Conservation (phyloP, 495 filamentous ascomycete genomes). For the Aspergillus biplanus region DNA sequence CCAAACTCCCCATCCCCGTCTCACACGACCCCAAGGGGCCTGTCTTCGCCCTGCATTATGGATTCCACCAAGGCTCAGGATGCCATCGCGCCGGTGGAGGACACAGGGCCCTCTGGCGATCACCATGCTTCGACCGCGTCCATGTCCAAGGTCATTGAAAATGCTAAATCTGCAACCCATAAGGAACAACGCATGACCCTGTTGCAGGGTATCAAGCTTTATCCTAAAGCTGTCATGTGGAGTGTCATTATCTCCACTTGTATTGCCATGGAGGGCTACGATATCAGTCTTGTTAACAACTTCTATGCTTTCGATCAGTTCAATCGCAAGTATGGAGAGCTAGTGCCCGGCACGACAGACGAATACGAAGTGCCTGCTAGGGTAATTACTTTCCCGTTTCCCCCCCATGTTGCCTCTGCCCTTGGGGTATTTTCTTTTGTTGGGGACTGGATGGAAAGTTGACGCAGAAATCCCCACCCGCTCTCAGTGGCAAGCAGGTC, state of each 20-base stretch:
- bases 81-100: constrained; percentile 36
- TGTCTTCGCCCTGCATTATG: constrained; percentile 31
- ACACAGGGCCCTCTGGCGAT: constrained; percentile 19
- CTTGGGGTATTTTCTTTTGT: not conserved
- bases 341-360: constrained; percentile 36
- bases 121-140: constrained; percentile 31
- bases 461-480: not conserved
- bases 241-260: constrained; percentile 56
- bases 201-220: constrained; percentile 50
- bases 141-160: constrained; percentile 42
- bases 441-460: not conserved
- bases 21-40: constrained; percentile 6
- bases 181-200: constrained; percentile 54
- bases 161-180: constrained; percentile 49
- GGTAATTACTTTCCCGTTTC: constrained; percentile 33
- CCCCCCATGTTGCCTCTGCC: not conserved
- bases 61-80: constrained; percentile 32
- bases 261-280: constrained; percentile 64
- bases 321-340: constrained; percentile 69
- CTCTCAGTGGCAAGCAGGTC: constrained; percentile 70
- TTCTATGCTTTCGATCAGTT: constrained; percentile 58
- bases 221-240: constrained; percentile 61
- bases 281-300: constrained; percentile 56
- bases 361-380: constrained; percentile 71
- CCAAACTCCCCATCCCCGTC: not conserved